Conservation (phyloP, 257 asterid species). For the Gardenia jasminoides region DNA sequence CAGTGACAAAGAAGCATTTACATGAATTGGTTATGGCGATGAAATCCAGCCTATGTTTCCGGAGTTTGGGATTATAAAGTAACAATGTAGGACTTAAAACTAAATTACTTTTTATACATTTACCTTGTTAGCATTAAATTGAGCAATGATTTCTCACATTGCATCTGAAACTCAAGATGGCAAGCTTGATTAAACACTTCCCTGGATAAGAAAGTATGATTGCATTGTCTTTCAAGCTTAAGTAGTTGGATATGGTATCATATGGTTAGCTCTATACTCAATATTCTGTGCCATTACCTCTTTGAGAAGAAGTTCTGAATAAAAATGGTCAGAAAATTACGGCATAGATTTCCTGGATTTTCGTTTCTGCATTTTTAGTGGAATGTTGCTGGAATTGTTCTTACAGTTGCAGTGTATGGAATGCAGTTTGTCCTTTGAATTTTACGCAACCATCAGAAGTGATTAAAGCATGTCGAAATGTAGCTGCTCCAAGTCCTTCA, state of each 20-base stretch:
- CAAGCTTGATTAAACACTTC: neutral
- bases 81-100: neutral
- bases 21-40: too few species aligned
- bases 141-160: neutral
- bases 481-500: slow-evolving; percentile 77
- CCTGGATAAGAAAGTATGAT: neutral
- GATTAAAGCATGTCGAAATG: slow-evolving; percentile 69
- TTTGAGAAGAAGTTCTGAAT: neutral
- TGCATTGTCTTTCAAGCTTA: neutral
- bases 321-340: neutral
- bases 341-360: neutral
- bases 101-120: neutral
- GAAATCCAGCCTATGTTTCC: neutral
- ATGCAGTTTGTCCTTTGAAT: slow-evolving; percentile 88
- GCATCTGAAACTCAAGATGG: too few species aligned
- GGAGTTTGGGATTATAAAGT: neutral
- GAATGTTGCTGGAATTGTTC: neutral
- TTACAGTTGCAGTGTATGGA: slow-evolving; percentile 3
- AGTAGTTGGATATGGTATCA: neutral
- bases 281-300: neutral
- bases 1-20: too few species aligned
- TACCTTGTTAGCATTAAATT: neutral
- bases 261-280: neutral
- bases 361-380: too few species aligned
- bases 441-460: slow-evolving; percentile 79